Percentiles rank a stretch among this genome's conserved stretches.
Conservation (phyloP, 495 filamentous ascomycete species). For the Neurospora terricola region DNA sequence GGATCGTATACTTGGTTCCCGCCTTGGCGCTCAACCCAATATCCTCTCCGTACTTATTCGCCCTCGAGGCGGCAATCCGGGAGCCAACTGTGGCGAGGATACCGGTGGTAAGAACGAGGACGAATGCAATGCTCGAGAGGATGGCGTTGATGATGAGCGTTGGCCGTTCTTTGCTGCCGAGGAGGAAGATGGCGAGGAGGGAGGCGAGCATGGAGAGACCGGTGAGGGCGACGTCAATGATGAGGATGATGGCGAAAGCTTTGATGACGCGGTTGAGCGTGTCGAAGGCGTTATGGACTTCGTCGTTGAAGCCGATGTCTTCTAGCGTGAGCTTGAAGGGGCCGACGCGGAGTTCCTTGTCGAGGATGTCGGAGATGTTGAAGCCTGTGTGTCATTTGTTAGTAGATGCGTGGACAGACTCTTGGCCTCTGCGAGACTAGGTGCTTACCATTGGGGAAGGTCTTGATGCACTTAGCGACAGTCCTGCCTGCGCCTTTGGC, state of each 20-base stretch:
- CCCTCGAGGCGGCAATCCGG: constrained; percentile 19
- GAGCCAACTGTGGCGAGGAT: constrained; percentile 20
- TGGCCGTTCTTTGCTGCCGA: constrained; percentile 15
- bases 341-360: constrained; percentile 41
- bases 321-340: constrained; percentile 39
- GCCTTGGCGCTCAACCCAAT: constrained; percentile 22
- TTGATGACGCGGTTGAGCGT: constrained; percentile 37
- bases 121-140: constrained; percentile 17
- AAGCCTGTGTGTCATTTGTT: constrained; percentile 29
- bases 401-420: neutral
- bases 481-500: constrained; percentile 38
- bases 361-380: constrained; percentile 47
- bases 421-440: neutral
- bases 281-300: constrained; percentile 50
- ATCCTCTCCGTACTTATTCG: constrained; percentile 22
- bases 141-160: constrained; percentile 7
- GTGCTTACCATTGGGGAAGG: constrained; percentile 39
- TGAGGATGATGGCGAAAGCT: constrained; percentile 56
- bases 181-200: constrained; percentile 30
- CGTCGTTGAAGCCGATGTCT: constrained; percentile 51
- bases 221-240: constrained; percentile 46
- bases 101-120: constrained; percentile 9
- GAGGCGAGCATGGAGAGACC: constrained; percentile 46
- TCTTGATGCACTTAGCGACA: constrained; percentile 54
- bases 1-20: constrained; percentile 24